These are phyloP conservation scores for Mrakia gelida DNA, from an alignment of 768 basidiomycete genomes.

Conservation along the genomic window DNA sequence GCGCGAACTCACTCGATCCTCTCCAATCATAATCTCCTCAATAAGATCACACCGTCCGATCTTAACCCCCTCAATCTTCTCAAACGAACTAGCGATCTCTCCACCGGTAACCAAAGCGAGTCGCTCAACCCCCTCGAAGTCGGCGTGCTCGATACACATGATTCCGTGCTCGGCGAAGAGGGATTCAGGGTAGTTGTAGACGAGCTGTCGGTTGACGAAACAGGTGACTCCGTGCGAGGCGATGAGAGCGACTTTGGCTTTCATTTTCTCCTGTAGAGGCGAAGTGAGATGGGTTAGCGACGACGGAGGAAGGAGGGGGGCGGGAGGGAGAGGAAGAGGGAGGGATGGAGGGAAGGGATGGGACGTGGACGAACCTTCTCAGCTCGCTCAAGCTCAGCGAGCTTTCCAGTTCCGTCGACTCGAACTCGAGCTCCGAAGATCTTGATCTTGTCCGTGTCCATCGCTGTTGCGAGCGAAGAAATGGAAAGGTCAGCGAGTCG, in stretches of 20 bases:
- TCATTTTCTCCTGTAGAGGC: slow-evolving; percentile 89
- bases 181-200: slow-evolving; percentile 99
- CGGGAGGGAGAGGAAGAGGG: neutral
- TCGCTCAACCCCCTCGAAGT: slow-evolving; percentile 97
- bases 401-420: slow-evolving; percentile 92
- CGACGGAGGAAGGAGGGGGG: neutral
- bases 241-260: slow-evolving; percentile 91
- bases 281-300: neutral
- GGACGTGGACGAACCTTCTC: slow-evolving; percentile 60
- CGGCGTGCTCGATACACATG: slow-evolving; percentile 94
- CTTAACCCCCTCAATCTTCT: slow-evolving; percentile 83
- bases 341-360: neutral
- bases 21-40: slow-evolving; percentile 98
- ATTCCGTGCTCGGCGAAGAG: slow-evolving; percentile 92
- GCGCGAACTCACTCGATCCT: slow-evolving; percentile 73
- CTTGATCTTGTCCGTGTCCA: slow-evolving; percentile 99
- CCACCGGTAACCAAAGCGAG: slow-evolving; percentile 94
- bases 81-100: slow-evolving; percentile 94
- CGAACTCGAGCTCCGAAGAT: slow-evolving; percentile 95
- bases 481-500: slow-evolving; percentile 15
- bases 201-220: slow-evolving; percentile 95
- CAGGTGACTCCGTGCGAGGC: slow-evolving; percentile 91
- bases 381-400: slow-evolving; percentile 95
- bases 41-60: slow-evolving; percentile 90
- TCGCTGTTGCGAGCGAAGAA: slow-evolving; percentile 54